Evolutionary conservation across 495 filamentous ascomycete genomes (phyloP).

Genomic region (Daldinia grandis): DNA sequence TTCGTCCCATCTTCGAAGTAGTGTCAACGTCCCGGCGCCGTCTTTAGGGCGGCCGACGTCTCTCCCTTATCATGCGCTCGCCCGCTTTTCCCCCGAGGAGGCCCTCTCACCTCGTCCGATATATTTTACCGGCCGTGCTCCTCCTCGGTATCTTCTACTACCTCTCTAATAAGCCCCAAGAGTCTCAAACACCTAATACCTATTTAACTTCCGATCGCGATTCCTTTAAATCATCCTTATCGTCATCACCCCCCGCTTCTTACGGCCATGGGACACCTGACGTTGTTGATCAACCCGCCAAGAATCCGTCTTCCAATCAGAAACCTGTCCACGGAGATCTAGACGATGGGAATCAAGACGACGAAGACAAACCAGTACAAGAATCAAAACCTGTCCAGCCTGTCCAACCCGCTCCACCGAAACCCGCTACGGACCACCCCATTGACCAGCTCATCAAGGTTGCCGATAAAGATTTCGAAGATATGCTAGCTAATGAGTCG

Average conservation of each 20-base stretch:
- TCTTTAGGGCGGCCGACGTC: constrained; percentile 33
- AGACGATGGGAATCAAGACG: constrained; percentile 2
- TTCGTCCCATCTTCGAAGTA: constrained; percentile 18
- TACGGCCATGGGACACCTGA: constrained; percentile 20
- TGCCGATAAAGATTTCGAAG: constrained; percentile 53
- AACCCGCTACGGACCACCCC: constrained; percentile 47
- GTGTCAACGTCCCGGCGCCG: constrained; percentile 36
- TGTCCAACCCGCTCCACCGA: constrained; percentile 24
- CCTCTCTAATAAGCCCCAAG: constrained; percentile 29
- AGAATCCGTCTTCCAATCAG: constrained; percentile 23
- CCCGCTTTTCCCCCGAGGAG: constrained; percentile 53
- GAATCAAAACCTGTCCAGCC: constrained; percentile 32
- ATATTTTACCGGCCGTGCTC: constrained; percentile 45
- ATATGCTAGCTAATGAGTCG: constrained; percentile 51
- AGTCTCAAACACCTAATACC: constrained; percentile 15
- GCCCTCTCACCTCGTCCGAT: constrained; percentile 50
- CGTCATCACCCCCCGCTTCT: constrained; percentile 9
- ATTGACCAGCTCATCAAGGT: constrained; percentile 57
- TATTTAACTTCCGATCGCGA: constrained; percentile 24
- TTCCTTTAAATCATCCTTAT: constrained; percentile 12
- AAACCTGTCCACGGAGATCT: constrained; percentile 24
- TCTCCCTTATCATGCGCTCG: constrained; percentile 43
- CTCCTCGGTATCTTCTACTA: constrained; percentile 47
- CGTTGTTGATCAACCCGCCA: constrained; percentile 24
- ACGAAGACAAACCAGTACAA: constrained; percentile 12